Conservation (phyloP, 1,284 basidiomycete genomes). For the Leccinum fallax region DNA sequence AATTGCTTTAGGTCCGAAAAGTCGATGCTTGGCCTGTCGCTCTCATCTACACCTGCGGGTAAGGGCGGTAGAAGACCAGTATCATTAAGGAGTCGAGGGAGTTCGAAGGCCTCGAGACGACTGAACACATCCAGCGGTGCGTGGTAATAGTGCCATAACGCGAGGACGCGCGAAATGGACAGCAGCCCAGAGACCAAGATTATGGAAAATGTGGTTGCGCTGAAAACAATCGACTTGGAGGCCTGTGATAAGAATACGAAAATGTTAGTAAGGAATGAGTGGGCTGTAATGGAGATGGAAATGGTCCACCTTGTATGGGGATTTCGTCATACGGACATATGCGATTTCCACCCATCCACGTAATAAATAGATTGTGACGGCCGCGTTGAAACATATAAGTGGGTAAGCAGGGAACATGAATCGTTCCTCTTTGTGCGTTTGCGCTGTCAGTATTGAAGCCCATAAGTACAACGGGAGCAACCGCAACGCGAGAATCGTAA, state of each 20-base stretch:
- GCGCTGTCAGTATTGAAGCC: slow-evolving; percentile 76
- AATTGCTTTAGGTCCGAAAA: slow-evolving; percentile 70
- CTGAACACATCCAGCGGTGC: slow-evolving; percentile 80
- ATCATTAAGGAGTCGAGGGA: slow-evolving; percentile 79
- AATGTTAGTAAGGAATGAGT: slow-evolving; percentile 11
- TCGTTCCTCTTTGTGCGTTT: slow-evolving; percentile 96
- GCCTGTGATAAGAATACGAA: slow-evolving; percentile 53
- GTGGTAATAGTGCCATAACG: slow-evolving; percentile 88
- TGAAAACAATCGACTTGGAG: slow-evolving; percentile 75
- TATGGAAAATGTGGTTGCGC: slow-evolving; percentile 71
- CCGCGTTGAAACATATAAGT: slow-evolving; percentile 92
- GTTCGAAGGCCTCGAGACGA: slow-evolving; percentile 76
- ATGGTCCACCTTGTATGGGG: slow-evolving; percentile 74
- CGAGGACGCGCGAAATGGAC: slow-evolving; percentile 79
- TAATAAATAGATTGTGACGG: slow-evolving; percentile 79
- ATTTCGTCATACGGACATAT: slow-evolving; percentile 76
- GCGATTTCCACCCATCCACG: slow-evolving; percentile 85
- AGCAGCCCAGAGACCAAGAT: slow-evolving; percentile 67
- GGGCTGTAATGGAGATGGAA: slow-evolving; percentile 2
- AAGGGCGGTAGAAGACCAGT: slow-evolving; percentile 63
- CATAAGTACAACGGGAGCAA: slow-evolving; percentile 90
- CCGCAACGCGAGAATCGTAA: slow-evolving; percentile 73
- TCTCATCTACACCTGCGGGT: slow-evolving; percentile 43
- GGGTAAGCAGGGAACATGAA: slow-evolving; percentile 98
- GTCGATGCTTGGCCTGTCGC: slow-evolving; percentile 66